Percentiles rank a stretch among this genome's conserved stretches.
phyloP scores from a whole-genome alignment of 306 rosid species.

The Vicia faba region DNA sequence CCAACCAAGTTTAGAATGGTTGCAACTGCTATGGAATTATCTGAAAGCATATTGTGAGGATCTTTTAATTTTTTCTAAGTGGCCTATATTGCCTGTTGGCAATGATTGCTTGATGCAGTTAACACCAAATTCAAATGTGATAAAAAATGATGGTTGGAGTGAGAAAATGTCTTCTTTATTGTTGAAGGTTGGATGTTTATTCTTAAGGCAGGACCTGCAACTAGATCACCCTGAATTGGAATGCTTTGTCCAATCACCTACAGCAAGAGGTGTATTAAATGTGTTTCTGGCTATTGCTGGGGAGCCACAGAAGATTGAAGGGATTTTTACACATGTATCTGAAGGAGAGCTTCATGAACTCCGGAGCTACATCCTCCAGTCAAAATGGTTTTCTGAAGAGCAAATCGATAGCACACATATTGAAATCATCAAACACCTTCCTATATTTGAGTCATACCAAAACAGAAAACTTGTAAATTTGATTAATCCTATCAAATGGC shows the following conservation, averaged over 20 bases:
- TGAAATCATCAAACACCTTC: constrained; percentile 72
- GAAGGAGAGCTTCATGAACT: constrained; percentile 96
- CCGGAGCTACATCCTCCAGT: constrained; percentile 91
- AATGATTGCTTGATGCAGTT: constrained; percentile 69
- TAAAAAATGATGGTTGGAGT: constrained; percentile 94
- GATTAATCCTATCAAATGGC: constrained; percentile 83
- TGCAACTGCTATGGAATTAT: constrained; percentile 88
- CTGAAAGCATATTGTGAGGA: constrained; percentile 78
- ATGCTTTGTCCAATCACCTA: constrained; percentile 74
- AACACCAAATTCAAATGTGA: constrained; percentile 69
- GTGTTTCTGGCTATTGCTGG: constrained; percentile 84
- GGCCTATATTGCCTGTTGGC: constrained; percentile 95
- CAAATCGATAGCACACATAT: constrained; percentile 63
- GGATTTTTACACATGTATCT: constrained; percentile 69
- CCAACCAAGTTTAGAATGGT: constrained; percentile 93
- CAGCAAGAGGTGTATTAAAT: constrained; percentile 73
- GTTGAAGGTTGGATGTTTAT: constrained; percentile 80
- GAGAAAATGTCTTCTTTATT: constrained; percentile 89
- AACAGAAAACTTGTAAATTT: constrained; percentile 78
- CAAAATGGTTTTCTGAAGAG: constrained; percentile 87
- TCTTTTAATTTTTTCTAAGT: constrained; percentile 74
- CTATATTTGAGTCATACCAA: constrained; percentile 82
- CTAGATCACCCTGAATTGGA: constrained; percentile 85
- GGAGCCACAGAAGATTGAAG: constrained; percentile 61
- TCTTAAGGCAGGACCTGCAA: constrained; percentile 72